Base-by-base conservation (phyloP, 306 rosid species). In the Fagus crenata region DNA sequence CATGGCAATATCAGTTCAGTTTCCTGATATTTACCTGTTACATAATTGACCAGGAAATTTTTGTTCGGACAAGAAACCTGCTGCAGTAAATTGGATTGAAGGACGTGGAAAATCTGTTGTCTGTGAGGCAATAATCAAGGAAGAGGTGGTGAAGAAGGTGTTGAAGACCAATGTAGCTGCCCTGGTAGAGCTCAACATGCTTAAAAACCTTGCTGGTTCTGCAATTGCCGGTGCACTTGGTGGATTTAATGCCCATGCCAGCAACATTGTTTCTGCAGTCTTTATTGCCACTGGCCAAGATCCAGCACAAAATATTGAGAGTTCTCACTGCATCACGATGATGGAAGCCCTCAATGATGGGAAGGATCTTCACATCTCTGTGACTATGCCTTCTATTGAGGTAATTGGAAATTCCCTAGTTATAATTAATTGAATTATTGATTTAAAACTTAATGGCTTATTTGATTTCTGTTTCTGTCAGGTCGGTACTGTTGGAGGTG, bases 401-500 rank as follows among this genome's bases (percentile, higher is more conserved):
- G 93, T 89, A 86, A 46, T 31, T 40, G 11, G 22, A 8, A 18
- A 75, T 14, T 12, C 37, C 32, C 22, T 49, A 35, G 2, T 59
- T 67, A 41, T 71, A 31, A 22, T 9, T 22, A 18, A 5, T 42
- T 49, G 28, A 3, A 65, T 9, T 41, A 12, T 56, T 33, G 49
- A 31, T 58, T 43, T 12, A 2, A 9, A 5, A 28, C 13, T 14
- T 41, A 17, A 17, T 39, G 65, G 49, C 41, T 69, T 4, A 14
- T 79, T 39, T 28, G 22, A 5, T 15, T 53, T 53, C 1, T 63
- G 15, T 56, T 75, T 15, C 17, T 8, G 1, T 67, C 80, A 89
- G 93, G 93, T 89, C 28, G 93, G 93, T 28, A 89, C 93, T 8
- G 86, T 89, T 65, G 91, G 93, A 80, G 96, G 96, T n/a, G 91